Conservation (phyloP, 1,139 yeast genomes). For the Yamadazyma conglobata region DNA sequence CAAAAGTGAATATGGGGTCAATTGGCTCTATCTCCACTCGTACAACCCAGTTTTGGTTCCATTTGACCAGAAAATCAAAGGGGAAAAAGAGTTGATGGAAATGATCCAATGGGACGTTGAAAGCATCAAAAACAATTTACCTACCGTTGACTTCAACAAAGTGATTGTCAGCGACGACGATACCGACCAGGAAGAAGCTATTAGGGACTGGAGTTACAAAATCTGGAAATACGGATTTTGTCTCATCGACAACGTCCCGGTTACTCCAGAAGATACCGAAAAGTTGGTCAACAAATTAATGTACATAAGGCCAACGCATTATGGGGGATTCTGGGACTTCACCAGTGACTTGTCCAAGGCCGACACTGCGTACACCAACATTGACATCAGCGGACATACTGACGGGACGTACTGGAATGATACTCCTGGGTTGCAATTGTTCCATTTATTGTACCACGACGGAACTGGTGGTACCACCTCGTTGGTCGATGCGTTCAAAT, state of each 20-base stretch:
- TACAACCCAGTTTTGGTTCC: constrained; percentile 51
- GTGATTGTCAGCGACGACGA: constrained; percentile 39
- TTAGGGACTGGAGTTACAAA: constrained; percentile 58
- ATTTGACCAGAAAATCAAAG: constrained; percentile 23
- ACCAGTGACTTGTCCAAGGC: constrained; percentile 68
- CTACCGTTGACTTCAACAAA: constrained; percentile 48
- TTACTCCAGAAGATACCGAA: constrained; percentile 59
- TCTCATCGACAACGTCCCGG: constrained; percentile 62
- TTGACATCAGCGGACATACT: constrained; percentile 66
- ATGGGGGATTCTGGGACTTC: constrained; percentile 82
- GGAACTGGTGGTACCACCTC: constrained; percentile 77
- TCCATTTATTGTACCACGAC: constrained; percentile 63
- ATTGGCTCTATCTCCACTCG: constrained; percentile 60
- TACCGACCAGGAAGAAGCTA: constrained; percentile 34
- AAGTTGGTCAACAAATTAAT: constrained; percentile 56
- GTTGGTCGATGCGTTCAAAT: constrained; percentile 64
- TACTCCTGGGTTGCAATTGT: constrained; percentile 71
- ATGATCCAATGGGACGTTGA: constrained; percentile 47
- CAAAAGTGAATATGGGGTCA: constrained; percentile 39
- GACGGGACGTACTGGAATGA: constrained; percentile 82
- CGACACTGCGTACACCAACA: constrained; percentile 73
- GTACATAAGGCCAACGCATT: constrained; percentile 69
- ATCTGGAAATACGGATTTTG: constrained; percentile 63
- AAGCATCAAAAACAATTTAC: constrained; percentile 43
- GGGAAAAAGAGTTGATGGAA: constrained; percentile 27